Evolutionary conservation across 2,329 filamentous ascomycete genomes (phyloP).

Genomic region (Purpureocillium lavendulum): DNA sequence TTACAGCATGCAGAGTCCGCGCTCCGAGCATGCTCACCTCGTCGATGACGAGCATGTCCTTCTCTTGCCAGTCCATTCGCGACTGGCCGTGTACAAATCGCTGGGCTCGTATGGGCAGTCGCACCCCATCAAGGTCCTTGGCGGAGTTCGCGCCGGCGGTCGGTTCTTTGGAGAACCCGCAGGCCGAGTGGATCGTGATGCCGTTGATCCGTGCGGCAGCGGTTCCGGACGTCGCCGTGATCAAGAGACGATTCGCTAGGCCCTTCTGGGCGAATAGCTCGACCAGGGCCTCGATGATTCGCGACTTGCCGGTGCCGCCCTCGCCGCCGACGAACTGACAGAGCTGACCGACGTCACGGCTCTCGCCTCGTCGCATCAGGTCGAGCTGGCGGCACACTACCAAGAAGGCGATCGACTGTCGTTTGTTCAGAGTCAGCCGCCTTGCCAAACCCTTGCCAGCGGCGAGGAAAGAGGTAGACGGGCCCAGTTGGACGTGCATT

Average conservation of each 20-base stretch:
- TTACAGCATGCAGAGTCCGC: neutral
- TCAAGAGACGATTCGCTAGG: neutral
- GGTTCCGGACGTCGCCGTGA: neutral
- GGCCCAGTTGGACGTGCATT: neutral
- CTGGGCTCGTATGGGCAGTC: too few species aligned
- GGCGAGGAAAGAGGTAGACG: neutral
- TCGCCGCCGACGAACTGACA: too few species aligned
- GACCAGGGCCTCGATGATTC: neutral
- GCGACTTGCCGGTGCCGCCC: neutral
- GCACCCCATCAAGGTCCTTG: neutral
- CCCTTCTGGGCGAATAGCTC: neutral
- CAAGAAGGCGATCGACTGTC: too few species aligned
- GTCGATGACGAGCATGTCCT: slow-evolving; percentile 1
- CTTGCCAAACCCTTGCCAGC: neutral
- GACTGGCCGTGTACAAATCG: neutral
- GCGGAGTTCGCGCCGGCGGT: neutral
- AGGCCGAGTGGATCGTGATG: slow-evolving; percentile 8
- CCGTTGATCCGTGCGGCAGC: slow-evolving; percentile 6
- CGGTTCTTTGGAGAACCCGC: slow-evolving; percentile 3
- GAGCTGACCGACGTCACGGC: too few species aligned
- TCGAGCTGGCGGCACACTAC: too few species aligned
- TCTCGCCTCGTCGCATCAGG: too few species aligned
- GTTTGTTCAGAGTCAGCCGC: too few species aligned
- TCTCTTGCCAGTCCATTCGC: slow-evolving; percentile 1
- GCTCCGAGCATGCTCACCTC: slow-evolving; percentile 1